Base-by-base conservation (phyloP, 495 filamentous ascomycete species). In the Talaromyces borbonicus region DNA sequence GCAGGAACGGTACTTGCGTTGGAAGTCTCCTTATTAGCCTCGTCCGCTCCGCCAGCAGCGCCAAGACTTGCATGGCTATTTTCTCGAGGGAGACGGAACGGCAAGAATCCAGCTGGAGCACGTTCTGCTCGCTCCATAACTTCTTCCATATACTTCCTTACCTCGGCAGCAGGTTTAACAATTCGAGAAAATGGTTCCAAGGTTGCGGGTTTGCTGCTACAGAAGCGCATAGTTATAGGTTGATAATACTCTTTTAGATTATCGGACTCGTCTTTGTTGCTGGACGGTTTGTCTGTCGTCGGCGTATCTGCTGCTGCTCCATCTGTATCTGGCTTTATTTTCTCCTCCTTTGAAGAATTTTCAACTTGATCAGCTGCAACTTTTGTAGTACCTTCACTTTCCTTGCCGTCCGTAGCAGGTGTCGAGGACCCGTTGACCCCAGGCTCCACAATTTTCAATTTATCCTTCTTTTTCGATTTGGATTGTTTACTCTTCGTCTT, bases 201-300 rank as follows among this genome's bases (percentile, higher is more conserved):
- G 30, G 83, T 68, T 47, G 76, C 74, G 7, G 76, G 69, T 37
- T 77, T 74, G 14, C 72, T 65, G 15, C 81, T 72, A 49, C 77
- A 75, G 35, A 94, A 72, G 37, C 85, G 80, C 44, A 94, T 78
- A 0, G 92, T 96, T 23, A 96, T 71, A 2, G 90, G 87, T 53
- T 95, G 87, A 59, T 93, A 96, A 63, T 92, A 94, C 49, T 90
- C 87, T 46, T 73, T 62, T 58, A 72, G 48, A 45, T 69, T 67
- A n/a, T n/a, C n/a, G 20, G 49, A 29, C 2, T 26, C 8, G 18
- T 48, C 26, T 18, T 45, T 26, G 14, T 19, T 31, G 32, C 44
- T 38, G 39, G 29, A 11, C 4, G 39, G 36, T 29, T 31, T 14
- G 15, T 3, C 20, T 11, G 18, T 33, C 16, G 25, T 36, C 0